These are phyloP conservation scores for Diacronema lutheri DNA, from an alignment of 78 protist genomes.

Conservation along the genomic window DNA sequence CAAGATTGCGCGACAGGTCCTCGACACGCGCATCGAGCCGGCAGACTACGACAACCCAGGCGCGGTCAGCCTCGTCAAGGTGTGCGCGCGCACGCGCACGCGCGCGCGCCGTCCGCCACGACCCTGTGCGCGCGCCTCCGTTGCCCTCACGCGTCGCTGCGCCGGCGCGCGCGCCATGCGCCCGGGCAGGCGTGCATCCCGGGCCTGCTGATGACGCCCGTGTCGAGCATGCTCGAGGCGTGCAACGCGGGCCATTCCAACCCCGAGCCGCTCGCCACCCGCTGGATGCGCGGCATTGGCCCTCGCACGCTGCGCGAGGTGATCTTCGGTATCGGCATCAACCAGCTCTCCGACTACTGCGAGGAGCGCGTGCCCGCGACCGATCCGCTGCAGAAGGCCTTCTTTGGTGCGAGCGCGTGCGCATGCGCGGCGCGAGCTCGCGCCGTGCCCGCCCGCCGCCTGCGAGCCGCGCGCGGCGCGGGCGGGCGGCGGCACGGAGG, in stretches of 20 bases:
- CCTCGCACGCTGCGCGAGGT: slow-evolving; percentile 47
- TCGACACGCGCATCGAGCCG: no score
- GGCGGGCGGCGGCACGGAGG: no score
- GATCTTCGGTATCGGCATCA: slow-evolving; percentile 54
- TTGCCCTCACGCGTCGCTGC: no score
- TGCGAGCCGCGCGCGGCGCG: no score
- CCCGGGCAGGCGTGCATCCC: slow-evolving; percentile 8
- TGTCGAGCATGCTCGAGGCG: slow-evolving; percentile 52
- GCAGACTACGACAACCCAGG: no score
- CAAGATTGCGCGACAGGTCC: not conserved
- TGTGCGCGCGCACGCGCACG: no score
- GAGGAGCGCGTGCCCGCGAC: slow-evolving; percentile 42
- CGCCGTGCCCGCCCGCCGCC: no score
- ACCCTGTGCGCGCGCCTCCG: no score
- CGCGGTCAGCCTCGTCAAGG: no score
- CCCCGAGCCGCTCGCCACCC: slow-evolving; percentile 49
- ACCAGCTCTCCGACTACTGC: slow-evolving; percentile 47
- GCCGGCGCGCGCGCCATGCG: no score
- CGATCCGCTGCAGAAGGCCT: not conserved
- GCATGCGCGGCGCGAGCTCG: no score
- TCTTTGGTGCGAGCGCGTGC: not conserved
- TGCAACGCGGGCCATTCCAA: slow-evolving; percentile 46
- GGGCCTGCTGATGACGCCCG: slow-evolving; percentile 52
- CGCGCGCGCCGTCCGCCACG: no score
- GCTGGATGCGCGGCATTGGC: slow-evolving; percentile 45